Evolutionary conservation across 1,284 basidiomycete species (phyloP).

Genomic region (Microbotryum lychnidis-dioicae): DNA sequence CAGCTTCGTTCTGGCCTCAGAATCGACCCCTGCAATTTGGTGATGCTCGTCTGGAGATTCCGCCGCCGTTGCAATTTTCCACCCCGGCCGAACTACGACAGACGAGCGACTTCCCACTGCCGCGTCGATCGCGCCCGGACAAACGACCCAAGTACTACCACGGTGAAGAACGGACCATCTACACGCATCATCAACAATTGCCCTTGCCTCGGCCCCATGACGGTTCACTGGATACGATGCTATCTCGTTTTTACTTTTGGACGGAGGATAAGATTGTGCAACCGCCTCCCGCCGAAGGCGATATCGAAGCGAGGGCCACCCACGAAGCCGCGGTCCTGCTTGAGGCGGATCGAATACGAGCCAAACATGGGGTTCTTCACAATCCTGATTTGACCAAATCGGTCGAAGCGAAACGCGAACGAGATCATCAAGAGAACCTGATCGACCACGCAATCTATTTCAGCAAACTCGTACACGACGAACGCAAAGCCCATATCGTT

Average conservation of each 20-base stretch:
- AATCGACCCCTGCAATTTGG: too few species aligned
- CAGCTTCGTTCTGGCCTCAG: too few species aligned
- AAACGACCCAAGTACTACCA: not conserved
- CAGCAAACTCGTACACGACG: conserved; percentile 40
- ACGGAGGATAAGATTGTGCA: conserved; percentile 39
- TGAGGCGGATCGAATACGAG: conserved; percentile 33
- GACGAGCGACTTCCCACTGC: conserved; percentile 48
- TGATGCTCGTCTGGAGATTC: too few species aligned
- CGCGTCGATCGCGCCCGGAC: conserved; percentile 33
- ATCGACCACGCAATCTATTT: conserved; percentile 43
- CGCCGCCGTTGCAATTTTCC: too few species aligned
- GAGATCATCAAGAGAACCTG: conserved; percentile 41
- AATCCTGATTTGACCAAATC: conserved; percentile 31
- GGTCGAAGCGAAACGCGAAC: conserved; percentile 14
- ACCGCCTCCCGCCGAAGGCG: conserved; percentile 35
- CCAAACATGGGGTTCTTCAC: conserved; percentile 24
- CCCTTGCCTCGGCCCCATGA: conserved; percentile 50
- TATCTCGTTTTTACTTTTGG: conserved; percentile 55
- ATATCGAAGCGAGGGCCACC: conserved; percentile 46
- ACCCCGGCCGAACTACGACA: too few species aligned
- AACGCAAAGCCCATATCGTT: conserved; percentile 39
- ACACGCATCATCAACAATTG: conserved; percentile 60
- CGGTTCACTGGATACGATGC: conserved; percentile 50
- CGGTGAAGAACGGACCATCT: conserved; percentile 26
- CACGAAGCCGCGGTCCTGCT: conserved; percentile 46